Evolutionary conservation across 148 eudicot genomes (phyloP).

Genomic region (Fagopyrum tataricum): DNA sequence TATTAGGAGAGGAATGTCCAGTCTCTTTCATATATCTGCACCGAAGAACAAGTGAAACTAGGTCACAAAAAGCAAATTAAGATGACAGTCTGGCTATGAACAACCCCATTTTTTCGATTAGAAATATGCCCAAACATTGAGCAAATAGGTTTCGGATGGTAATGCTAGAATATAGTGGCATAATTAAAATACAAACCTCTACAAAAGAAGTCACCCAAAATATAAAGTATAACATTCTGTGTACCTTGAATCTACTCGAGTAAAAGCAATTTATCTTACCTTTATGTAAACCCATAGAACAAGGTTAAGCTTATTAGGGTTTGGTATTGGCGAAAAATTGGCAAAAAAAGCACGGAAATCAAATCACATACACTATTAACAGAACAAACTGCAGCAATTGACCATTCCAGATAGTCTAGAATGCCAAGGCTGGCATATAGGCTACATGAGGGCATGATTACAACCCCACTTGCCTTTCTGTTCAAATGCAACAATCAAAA

Average conservation of each 20-base stretch:
- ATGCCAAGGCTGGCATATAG: not conserved
- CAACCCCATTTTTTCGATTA: not conserved
- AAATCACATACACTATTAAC: not conserved
- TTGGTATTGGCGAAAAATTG: not conserved
- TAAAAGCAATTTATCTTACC: not conserved
- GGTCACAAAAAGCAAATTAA: not conserved
- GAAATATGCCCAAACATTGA: not conserved
- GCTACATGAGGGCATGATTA: not conserved
- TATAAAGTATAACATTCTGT: not conserved
- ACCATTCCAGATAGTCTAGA: not conserved
- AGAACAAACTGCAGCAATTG: not conserved
- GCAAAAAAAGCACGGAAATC: not conserved
- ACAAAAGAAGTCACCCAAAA: not conserved
- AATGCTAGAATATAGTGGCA: not conserved
- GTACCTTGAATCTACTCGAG: not conserved
- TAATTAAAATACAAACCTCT: not conserved
- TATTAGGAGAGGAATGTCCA: conserved; percentile 51
- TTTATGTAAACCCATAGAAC: not conserved
- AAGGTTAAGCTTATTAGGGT: not conserved
- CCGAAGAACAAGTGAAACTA: not conserved
- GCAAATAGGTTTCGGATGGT: not conserved
- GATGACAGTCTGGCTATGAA: not conserved
- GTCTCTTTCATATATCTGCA: conserved; percentile 75
- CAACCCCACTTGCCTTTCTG: not conserved
- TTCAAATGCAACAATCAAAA: not conserved